phyloP scores from a whole-genome alignment of 352 stramenopile species.

The Globisporangium spinosum region DNA sequence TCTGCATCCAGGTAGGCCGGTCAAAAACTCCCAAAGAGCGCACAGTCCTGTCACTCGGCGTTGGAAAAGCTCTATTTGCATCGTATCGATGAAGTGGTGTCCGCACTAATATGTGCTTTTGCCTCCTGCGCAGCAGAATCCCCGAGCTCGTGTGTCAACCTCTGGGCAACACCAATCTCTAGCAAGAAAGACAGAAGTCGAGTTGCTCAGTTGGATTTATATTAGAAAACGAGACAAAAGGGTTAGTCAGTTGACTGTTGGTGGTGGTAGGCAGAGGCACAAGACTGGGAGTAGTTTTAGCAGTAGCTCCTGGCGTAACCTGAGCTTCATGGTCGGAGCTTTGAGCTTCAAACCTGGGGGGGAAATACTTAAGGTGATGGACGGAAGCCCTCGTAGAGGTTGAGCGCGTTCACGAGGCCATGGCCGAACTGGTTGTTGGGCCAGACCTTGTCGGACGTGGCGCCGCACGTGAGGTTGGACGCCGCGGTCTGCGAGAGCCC shows the following conservation, averaged over 20 bases:
- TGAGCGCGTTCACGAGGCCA: not conserved
- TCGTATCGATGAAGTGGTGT: too few relatives aligned
- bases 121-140: too few relatives aligned
- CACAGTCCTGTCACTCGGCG: too few relatives aligned
- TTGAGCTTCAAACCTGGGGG: not conserved
- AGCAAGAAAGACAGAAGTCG: not conserved
- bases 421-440: slow-evolving; percentile 5
- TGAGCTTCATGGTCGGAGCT: not conserved
- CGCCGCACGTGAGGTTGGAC: not conserved
- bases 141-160: too few relatives aligned
- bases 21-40: too few relatives aligned
- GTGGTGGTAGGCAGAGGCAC: too few relatives aligned
- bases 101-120: too few relatives aligned
- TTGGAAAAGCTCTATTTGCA: too few relatives aligned
- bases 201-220: not conserved
- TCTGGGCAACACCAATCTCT: too few relatives aligned
- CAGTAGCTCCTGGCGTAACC: not conserved
- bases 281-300: not conserved
- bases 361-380: not conserved
- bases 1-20: too few relatives aligned
- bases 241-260: not conserved
- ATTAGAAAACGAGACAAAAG: not conserved
- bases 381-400: not conserved
- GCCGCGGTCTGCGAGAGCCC: not conserved
- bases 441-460: not conserved